phyloP scores from a whole-genome alignment of 371 early-diverging fungal species.

The Rhizopus arrhizus region DNA sequence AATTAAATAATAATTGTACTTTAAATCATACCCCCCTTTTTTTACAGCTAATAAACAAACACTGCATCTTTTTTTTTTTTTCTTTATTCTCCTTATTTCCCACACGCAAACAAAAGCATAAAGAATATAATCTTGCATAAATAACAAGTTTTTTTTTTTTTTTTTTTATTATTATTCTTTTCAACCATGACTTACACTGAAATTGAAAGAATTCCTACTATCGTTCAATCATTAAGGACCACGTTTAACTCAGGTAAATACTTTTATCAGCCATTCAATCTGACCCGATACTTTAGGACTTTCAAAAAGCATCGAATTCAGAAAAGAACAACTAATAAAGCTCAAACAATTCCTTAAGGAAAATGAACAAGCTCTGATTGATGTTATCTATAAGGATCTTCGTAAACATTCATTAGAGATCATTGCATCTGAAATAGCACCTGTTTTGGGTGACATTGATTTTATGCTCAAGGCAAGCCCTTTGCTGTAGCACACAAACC shows the following conservation, averaged over 20 bases:
- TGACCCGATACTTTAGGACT: constrained; percentile 1
- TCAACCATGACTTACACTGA: constrained; percentile 24
- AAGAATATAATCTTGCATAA: background rate
- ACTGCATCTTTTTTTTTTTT: background rate
- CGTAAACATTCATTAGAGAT: constrained; percentile 58
- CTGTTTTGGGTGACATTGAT: constrained; percentile 69
- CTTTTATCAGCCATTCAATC: background rate
- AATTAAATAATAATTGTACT: background rate
- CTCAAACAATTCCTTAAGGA: constrained; percentile 64
- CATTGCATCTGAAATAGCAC: constrained; percentile 60
- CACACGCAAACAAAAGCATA: too few species aligned
- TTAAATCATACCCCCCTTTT: background rate
- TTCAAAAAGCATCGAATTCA: constrained; percentile 64
- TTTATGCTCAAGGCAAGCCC: constrained; percentile 48
- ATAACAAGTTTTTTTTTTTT: background rate
- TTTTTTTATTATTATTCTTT: background rate
- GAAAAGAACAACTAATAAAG: constrained; percentile 69
- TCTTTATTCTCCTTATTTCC: too few species aligned
- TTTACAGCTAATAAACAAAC: background rate
- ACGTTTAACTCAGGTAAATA: constrained; percentile 45
- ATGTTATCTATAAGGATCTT: constrained; percentile 70
- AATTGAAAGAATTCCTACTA: constrained; percentile 29
- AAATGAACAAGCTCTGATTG: constrained; percentile 57
- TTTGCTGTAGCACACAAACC: too few species aligned
- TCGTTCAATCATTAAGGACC: constrained; percentile 50